These are phyloP conservation scores for Jackrogersella minutella DNA, from an alignment of 495 filamentous ascomycete species.

Conservation along the genomic window DNA sequence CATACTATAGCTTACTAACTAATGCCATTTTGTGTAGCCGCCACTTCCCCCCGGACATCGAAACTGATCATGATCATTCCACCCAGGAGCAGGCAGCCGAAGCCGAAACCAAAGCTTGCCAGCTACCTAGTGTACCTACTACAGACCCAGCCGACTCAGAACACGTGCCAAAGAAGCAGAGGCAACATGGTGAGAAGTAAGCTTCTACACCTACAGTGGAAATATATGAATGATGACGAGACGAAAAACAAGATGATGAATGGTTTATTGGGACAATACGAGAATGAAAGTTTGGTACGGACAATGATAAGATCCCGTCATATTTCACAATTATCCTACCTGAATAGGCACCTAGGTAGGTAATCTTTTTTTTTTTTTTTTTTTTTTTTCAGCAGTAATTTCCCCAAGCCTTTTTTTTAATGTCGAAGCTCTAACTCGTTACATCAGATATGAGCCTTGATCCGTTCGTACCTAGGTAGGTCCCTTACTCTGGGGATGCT, in stretches of 20 bases:
- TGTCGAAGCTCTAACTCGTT: no score
- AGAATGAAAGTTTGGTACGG: background rate
- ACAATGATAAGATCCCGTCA: constrained; percentile 1
- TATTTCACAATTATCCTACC: no score
- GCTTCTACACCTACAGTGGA: no score
- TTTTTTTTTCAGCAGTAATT: no score
- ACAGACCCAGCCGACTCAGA: constrained; percentile 45
- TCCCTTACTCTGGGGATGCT: no score
- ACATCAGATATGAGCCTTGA: no score
- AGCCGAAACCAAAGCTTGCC: constrained; percentile 41
- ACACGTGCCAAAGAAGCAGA: constrained; percentile 49
- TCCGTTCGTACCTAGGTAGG: no score
- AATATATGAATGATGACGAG: background rate
- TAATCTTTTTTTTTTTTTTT: no score
- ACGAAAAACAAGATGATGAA: background rate
- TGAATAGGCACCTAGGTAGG: no score
- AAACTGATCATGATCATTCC: constrained; percentile 19
- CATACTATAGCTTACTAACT: constrained; percentile 8
- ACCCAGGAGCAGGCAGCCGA: constrained; percentile 40
- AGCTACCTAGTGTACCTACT: constrained; percentile 49
- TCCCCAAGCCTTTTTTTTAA: no score
- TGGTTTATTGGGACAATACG: background rate
- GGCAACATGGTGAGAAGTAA: constrained; percentile 27
- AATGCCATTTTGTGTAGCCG: constrained; percentile 23
- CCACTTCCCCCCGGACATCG: constrained; percentile 48